Evolutionary conservation across 2,329 filamentous ascomycete species (phyloP).

Genomic region (Madurella mycetomatis): DNA sequence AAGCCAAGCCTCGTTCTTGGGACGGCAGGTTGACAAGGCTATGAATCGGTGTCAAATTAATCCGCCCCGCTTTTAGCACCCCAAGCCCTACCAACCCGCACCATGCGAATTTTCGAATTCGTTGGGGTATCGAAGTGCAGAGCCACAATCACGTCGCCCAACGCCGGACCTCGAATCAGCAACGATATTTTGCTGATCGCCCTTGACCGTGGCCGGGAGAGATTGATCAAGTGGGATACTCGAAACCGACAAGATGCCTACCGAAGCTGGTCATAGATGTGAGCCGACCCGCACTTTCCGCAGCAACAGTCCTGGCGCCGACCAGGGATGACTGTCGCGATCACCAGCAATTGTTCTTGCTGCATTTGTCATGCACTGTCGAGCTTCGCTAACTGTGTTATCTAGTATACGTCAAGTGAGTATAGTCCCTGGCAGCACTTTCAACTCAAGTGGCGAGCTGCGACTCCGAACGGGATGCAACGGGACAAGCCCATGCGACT

Average conservation of each 20-base stretch:
- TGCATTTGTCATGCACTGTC: constrained; percentile 6
- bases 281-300: constrained; percentile 45
- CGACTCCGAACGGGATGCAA: constrained; percentile 23
- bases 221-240: constrained; percentile 35
- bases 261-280: constrained; percentile 85
- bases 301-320: constrained; percentile 12
- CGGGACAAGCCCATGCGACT: constrained; percentile 6
- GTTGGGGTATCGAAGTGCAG: constrained; percentile 24
- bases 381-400: constrained; percentile 37
- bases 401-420: constrained; percentile 87
- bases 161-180: constrained; percentile 29
- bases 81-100: constrained; percentile 28
- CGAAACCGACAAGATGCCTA: constrained; percentile 66
- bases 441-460: constrained; percentile 11
- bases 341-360: constrained; percentile 5
- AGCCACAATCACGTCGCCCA: constrained; percentile 29
- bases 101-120: constrained; percentile 29
- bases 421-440: constrained; percentile 32
- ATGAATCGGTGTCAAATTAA: constrained; percentile 19
- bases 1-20: too few relatives aligned
- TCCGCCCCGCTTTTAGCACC: constrained; percentile 24
- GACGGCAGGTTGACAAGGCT: not conserved
- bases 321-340: constrained; percentile 11
- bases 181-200: constrained; percentile 29
- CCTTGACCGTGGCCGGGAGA: constrained; percentile 26